These are phyloP conservation scores for Colletotrichum sp. DNA, from an alignment of 2,329 filamentous ascomycete species.

Conservation along the genomic window DNA sequence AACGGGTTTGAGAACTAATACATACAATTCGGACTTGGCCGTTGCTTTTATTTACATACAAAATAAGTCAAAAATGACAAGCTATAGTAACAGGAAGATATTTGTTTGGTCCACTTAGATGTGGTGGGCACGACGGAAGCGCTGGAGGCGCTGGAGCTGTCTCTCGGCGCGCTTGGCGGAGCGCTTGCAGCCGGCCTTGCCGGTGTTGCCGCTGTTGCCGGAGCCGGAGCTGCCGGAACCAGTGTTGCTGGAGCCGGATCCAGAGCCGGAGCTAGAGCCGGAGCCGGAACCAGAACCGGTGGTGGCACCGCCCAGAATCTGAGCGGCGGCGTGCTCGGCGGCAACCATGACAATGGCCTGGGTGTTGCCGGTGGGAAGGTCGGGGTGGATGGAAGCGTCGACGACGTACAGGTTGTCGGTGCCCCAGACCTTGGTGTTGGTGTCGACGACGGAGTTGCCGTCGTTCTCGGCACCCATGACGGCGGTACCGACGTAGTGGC, in stretches of 20 bases:
- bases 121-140: slow-evolving; percentile 14
- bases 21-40: neutral
- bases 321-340: slow-evolving; percentile 19
- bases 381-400: slow-evolving; percentile 67
- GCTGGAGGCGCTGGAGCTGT: slow-evolving; percentile 48
- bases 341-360: slow-evolving; percentile 24
- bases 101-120: neutral
- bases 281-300: slow-evolving; percentile 31
- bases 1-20: neutral
- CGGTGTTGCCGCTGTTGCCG: neutral
- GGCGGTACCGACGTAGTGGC: slow-evolving; percentile 44
- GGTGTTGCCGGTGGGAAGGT: slow-evolving; percentile 24
- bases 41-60: neutral
- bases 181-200: slow-evolving; percentile 4
- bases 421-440: slow-evolving; percentile 62
- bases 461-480: slow-evolving; percentile 52
- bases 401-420: slow-evolving; percentile 67
- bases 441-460: slow-evolving; percentile 60
- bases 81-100: neutral
- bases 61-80: neutral
- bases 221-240: neutral
- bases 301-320: slow-evolving; percentile 21
- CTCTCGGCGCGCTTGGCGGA: slow-evolving; percentile 50
- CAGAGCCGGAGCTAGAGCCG: slow-evolving; percentile 23
- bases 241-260: slow-evolving; percentile 27